A percentile compares a stretch with the other conserved stretches of the same genome.
Conservation (phyloP, 805 yeast species). For the Debaryomyces castellii region DNA sequence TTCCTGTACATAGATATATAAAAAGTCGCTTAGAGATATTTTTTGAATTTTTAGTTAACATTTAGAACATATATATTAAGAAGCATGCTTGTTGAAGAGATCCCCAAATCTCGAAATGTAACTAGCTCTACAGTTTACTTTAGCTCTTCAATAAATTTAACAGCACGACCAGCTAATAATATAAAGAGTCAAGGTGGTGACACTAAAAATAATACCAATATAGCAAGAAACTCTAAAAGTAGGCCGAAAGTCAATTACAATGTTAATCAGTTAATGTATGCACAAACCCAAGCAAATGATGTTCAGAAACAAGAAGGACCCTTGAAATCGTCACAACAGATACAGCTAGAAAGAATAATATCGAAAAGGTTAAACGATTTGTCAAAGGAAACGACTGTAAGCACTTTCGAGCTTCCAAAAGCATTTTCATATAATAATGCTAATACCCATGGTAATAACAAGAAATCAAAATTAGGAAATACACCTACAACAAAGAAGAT, state of each 20-base stretch:
- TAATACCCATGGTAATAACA: conserved; percentile 22
- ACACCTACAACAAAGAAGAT: conserved; percentile 45
- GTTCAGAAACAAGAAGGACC: conserved; percentile 28
- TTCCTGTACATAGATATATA: background rate
- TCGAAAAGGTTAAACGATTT: conserved; percentile 36
- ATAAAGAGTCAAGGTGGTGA: conserved; percentile 9
- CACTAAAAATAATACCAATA: conserved; percentile 12
- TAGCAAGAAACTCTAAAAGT: conserved; percentile 22
- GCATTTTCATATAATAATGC: conserved; percentile 35
- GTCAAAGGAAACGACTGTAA: conserved; percentile 28
- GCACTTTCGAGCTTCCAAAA: conserved; percentile 42
- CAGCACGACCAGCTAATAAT: conserved; percentile 34
- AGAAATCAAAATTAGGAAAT: conserved; percentile 35
- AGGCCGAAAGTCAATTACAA: conserved; percentile 46
- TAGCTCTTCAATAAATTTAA: conserved; percentile 39
- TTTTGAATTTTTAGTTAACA: no score
- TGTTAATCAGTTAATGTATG: conserved; percentile 41
- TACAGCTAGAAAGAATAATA: conserved; percentile 40
- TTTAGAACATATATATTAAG: no score
- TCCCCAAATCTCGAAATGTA: conserved; percentile 33
- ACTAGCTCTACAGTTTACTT: conserved; percentile 39
- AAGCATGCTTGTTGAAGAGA: conserved; percentile 47
- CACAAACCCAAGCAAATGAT: conserved; percentile 34
- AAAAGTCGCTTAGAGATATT: no score
- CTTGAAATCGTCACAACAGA: conserved; percentile 40